These are phyloP conservation scores for Melastoma malabathricum DNA, from an alignment of 345 rosid genomes.

Conservation along the genomic window DNA sequence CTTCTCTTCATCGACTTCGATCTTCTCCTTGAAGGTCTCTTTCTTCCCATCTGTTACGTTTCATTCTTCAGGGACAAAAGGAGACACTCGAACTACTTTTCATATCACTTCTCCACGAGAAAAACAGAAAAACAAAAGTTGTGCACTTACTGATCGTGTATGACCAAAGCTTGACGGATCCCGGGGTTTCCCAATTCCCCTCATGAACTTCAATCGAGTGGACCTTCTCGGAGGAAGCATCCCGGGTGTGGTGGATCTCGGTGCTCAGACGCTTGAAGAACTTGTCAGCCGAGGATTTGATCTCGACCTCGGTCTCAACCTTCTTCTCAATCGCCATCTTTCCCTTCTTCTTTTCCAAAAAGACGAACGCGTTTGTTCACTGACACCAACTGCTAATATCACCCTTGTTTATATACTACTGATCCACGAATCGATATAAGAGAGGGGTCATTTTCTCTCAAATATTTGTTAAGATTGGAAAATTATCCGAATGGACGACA, in stretches of 20 bases:
- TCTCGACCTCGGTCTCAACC: constrained; percentile 9
- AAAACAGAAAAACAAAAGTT: not conserved
- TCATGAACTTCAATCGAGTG: constrained; percentile 9
- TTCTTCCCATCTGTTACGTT: constrained; percentile 9
- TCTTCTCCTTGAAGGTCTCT: constrained; percentile 16
- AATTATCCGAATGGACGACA: too few relatives aligned
- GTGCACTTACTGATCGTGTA: constrained; percentile 3
- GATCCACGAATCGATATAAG: too few relatives aligned
- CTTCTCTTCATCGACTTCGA: constrained; percentile 15
- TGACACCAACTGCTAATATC: too few relatives aligned
- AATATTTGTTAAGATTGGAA: too few relatives aligned
- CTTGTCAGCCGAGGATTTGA: constrained; percentile 13
- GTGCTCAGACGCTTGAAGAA: constrained; percentile 4
- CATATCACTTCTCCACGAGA: too few relatives aligned
- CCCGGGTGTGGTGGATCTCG: constrained; percentile 4
- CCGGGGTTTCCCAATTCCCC: constrained; percentile 10
- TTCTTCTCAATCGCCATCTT: constrained; percentile 7
- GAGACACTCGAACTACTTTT: constrained; percentile 1
- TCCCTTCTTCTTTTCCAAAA: too few relatives aligned
- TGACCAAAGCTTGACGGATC: constrained; percentile 10
- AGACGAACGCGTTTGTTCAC: too few relatives aligned
- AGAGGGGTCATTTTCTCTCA: too few relatives aligned
- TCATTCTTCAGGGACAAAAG: too few relatives aligned
- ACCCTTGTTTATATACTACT: too few relatives aligned
- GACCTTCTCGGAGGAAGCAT: constrained; percentile 3